phyloP scores from a whole-genome alignment of 2,329 filamentous ascomycete genomes.

The Fusarium camptoceras region DNA sequence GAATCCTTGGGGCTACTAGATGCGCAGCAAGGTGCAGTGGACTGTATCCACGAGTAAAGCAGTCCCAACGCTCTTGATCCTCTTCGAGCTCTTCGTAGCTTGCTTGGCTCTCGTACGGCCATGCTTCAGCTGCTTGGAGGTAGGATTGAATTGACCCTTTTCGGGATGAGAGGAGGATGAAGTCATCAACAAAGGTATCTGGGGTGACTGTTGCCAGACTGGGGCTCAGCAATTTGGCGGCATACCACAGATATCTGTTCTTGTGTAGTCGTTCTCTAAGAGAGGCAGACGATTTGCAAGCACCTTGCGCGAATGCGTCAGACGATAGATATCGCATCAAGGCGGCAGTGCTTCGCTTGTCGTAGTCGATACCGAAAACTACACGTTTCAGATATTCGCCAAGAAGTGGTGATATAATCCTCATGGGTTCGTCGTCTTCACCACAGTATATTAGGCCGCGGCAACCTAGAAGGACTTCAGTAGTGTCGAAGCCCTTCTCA shows the following conservation, averaged over 20 bases:
- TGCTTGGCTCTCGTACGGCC: neutral
- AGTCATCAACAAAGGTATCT: neutral
- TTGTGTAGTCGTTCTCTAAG: neutral
- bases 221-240: neutral
- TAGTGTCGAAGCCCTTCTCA: accelerated
- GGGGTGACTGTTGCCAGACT: neutral
- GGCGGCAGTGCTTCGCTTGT: accelerated
- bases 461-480: neutral
- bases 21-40: slow-evolving; percentile 19
- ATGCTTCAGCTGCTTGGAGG: slow-evolving; percentile 9
- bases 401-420: neutral
- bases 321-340: neutral
- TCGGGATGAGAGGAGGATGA: neutral
- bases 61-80: slow-evolving; percentile 8
- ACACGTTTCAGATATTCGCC: neutral
- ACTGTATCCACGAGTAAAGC: neutral
- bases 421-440: neutral
- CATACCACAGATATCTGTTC: slow-evolving; percentile 11
- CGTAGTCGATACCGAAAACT: neutral
- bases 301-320: neutral
- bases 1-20: neutral
- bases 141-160: slow-evolving; percentile 7
- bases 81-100: slow-evolving; percentile 7
- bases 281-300: neutral
- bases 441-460: neutral